phyloP scores from a whole-genome alignment of 306 rosid species.

The Glycine soja region DNA sequence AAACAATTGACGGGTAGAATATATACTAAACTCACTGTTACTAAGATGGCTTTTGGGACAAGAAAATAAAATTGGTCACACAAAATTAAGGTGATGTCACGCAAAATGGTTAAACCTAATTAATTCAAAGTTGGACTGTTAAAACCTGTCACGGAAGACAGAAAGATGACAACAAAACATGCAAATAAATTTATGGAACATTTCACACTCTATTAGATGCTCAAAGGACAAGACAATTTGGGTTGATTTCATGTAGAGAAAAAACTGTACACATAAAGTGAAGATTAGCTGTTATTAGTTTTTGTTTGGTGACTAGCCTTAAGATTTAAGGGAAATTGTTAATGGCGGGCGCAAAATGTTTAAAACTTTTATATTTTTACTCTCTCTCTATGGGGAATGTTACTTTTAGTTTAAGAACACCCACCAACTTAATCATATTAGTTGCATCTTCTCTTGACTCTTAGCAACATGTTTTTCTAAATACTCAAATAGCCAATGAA shows the following conservation, averaged over 20 bases:
- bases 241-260: constrained; percentile 16
- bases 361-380: background rate
- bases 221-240: constrained; percentile 3
- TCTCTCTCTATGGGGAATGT: constrained; percentile 18
- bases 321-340: background rate
- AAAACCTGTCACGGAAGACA: constrained; percentile 37
- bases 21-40: background rate
- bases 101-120: constrained; percentile 50
- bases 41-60: constrained; percentile 37
- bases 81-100: constrained; percentile 33
- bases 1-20: background rate
- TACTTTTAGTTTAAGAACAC: constrained; percentile 56
- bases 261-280: constrained; percentile 3
- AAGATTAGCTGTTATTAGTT: constrained; percentile 51
- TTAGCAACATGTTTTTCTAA: constrained; percentile 31
- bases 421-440: constrained; percentile 76
- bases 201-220: background rate
- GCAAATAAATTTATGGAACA: constrained; percentile 29
- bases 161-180: constrained; percentile 34
- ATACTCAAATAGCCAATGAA: constrained; percentile 50
- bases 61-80: constrained; percentile 24
- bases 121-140: constrained; percentile 24
- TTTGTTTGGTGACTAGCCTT: constrained; percentile 61
- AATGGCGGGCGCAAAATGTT: no score
- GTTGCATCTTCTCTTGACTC: constrained; percentile 95